Evolutionary conservation across 345 rosid genomes (phyloP).

Genomic region (Crucihimalaya himalaica): DNA sequence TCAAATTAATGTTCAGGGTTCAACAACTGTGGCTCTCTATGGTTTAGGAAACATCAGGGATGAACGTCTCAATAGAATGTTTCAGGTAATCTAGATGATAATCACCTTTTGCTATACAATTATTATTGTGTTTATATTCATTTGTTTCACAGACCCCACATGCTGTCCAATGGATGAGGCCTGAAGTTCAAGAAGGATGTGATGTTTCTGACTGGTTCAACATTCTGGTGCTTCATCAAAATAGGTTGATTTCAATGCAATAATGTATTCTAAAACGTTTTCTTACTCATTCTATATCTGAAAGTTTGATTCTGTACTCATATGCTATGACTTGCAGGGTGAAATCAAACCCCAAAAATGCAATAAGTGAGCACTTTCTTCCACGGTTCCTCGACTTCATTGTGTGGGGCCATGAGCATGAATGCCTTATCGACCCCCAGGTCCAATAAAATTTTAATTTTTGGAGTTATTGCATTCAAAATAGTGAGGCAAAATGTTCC

Average conservation of each 20-base stretch:
- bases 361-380: slow-evolving; percentile 93
- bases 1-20: slow-evolving; percentile 59
- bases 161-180: slow-evolving; percentile 99
- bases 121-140: slow-evolving; percentile 22
- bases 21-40: slow-evolving; percentile 92
- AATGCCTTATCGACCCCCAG: slow-evolving; percentile 96
- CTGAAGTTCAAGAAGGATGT: slow-evolving; percentile 90
- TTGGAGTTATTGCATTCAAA: slow-evolving; percentile 8
- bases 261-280: neutral
- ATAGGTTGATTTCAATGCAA: slow-evolving; percentile 58
- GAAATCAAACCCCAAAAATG: slow-evolving; percentile 95
- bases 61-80: slow-evolving; percentile 97
- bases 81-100: slow-evolving; percentile 62
- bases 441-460: slow-evolving; percentile 39
- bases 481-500: slow-evolving; percentile 9
- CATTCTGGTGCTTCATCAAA: slow-evolving; percentile 96
- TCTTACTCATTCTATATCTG: neutral
- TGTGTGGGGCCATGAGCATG: slow-evolving; percentile 99
- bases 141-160: slow-evolving; percentile 77
- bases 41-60: slow-evolving; percentile 98
- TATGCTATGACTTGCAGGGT: slow-evolving; percentile 56
- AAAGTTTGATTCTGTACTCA: slow-evolving; percentile 10
- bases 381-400: slow-evolving; percentile 93
- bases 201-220: slow-evolving; percentile 93
- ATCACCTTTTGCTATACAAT: slow-evolving; percentile 20